Percentiles rank a stretch among this genome's conserved stretches.
These are phyloP conservation scores for Trapa bicornis DNA, from an alignment of 345 rosid genomes.

Conservation along the genomic window DNA sequence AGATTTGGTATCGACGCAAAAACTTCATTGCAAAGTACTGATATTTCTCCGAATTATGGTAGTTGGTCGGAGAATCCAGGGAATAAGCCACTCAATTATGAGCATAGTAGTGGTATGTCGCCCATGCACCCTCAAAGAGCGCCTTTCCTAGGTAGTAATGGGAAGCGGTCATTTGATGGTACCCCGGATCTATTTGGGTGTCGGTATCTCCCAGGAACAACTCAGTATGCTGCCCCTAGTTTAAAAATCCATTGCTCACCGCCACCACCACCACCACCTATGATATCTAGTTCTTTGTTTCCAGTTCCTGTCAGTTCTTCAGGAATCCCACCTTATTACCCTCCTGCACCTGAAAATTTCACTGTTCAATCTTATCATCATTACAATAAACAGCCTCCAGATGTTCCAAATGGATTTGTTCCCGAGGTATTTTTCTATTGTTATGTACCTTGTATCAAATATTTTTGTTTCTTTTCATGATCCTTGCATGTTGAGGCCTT, in stretches of 20 bases:
- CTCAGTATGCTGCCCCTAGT: constrained; percentile 8
- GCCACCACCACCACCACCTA: constrained; percentile 29
- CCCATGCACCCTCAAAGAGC: constrained; percentile 1
- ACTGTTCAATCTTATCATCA: constrained; percentile 4
- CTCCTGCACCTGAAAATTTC: constrained; percentile 17
- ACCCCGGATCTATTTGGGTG: constrained; percentile 8
- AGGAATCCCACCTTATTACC: constrained; percentile 12
- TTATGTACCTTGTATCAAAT: not conserved
- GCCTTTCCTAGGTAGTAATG: not conserved
- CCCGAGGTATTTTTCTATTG: constrained; percentile 1
- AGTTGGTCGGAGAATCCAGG: constrained; percentile 2
- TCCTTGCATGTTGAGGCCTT: not conserved
- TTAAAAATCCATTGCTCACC: constrained; percentile 55
- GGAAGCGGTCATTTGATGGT: constrained; percentile 4
- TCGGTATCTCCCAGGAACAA: constrained; percentile 6
- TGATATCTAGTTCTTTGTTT: constrained; percentile 29
- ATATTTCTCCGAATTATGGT: not conserved
- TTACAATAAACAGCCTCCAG: constrained; percentile 1
- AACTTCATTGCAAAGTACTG: not conserved
- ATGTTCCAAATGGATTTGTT: constrained; percentile 2
- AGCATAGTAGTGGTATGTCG: constrained; percentile 3
- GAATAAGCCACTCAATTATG: constrained; percentile 3
- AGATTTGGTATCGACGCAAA: constrained; percentile 2
- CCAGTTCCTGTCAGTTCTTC: constrained; percentile 30
- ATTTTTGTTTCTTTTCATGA: not conserved